Conservation (phyloP, 1,284 basidiomycete species). For the Boletellus sp. region DNA sequence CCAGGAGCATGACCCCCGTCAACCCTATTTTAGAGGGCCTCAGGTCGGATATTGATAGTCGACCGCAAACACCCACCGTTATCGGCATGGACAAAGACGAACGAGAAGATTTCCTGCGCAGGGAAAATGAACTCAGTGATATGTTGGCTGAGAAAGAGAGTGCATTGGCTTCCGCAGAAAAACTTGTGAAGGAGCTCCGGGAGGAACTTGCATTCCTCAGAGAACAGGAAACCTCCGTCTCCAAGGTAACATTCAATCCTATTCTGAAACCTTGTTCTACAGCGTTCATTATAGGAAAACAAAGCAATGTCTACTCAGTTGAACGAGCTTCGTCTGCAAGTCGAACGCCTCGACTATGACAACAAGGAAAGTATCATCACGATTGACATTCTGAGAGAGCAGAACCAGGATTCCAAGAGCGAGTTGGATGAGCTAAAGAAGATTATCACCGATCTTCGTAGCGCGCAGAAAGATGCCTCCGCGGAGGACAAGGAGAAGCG, state of each 20-base stretch:
- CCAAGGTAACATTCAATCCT: conserved; percentile 50
- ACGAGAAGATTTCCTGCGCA: conserved; percentile 91
- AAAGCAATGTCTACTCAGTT: conserved; percentile 87
- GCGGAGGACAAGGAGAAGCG: conserved; percentile 97
- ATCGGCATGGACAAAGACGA: conserved; percentile 93
- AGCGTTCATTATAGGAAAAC: conserved; percentile 64
- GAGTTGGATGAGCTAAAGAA: conserved; percentile 91
- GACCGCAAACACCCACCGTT: conserved; percentile 84
- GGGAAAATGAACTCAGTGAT: conserved; percentile 97
- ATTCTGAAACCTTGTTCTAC: conserved; percentile 4
- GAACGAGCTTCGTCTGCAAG: conserved; percentile 88
- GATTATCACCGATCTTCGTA: conserved; percentile 76
- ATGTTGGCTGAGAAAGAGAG: conserved; percentile 90
- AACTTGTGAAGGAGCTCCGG: conserved; percentile 79
- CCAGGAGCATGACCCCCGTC: conserved; percentile 77
- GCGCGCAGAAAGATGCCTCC: conserved; percentile 79
- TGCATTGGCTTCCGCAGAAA: conserved; percentile 68
- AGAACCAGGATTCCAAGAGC: conserved; percentile 82
- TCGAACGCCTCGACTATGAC: conserved; percentile 92
- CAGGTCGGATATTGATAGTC: conserved; percentile 62
- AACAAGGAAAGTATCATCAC: conserved; percentile 93
- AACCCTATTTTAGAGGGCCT: conserved; percentile 78
- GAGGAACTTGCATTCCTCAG: conserved; percentile 87
- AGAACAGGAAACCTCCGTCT: conserved; percentile 81
- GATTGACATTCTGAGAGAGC: conserved; percentile 95